Percentiles rank a stretch among this genome's conserved stretches.
Conservation (phyloP, 2,329 filamentous ascomycete species). For the Aspergillus fischeri region DNA sequence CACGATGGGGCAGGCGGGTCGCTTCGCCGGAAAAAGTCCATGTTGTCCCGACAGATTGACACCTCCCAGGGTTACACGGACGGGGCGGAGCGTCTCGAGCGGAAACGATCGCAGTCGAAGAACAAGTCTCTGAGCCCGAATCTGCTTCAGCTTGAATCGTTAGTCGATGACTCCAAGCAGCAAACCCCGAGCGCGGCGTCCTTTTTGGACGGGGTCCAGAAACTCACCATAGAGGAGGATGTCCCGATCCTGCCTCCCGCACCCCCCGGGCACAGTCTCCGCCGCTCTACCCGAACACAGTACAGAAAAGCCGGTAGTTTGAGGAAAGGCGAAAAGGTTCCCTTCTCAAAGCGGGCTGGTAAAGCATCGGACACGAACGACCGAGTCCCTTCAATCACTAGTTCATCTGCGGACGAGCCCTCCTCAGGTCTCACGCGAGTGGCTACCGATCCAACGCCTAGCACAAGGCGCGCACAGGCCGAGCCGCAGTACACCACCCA, state of each 20-base stretch:
- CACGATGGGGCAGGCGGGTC: slow-evolving; percentile 54
- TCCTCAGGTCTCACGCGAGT: slow-evolving; percentile 32
- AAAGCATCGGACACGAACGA: slow-evolving; percentile 60
- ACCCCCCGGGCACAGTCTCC: slow-evolving; percentile 70
- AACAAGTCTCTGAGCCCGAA: slow-evolving; percentile 59
- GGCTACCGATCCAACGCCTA: slow-evolving; percentile 34
- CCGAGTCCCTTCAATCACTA: slow-evolving; percentile 39
- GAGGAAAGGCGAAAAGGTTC: slow-evolving; percentile 69
- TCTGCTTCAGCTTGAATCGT: slow-evolving; percentile 66
- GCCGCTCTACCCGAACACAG: slow-evolving; percentile 85
- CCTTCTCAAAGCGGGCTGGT: slow-evolving; percentile 69
- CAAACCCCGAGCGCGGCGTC: slow-evolving; percentile 65
- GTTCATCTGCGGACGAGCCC: slow-evolving; percentile 31
- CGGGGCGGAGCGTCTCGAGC: slow-evolving; percentile 73
- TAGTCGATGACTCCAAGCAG: slow-evolving; percentile 74
- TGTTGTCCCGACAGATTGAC: slow-evolving; percentile 89
- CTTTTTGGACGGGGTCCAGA: slow-evolving; percentile 41
- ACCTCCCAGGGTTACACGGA: slow-evolving; percentile 72
- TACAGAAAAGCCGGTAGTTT: slow-evolving; percentile 80
- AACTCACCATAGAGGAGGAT: slow-evolving; percentile 58
- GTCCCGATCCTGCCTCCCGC: slow-evolving; percentile 79
- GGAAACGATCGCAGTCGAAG: slow-evolving; percentile 62
- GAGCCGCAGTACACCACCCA: slow-evolving; percentile 34
- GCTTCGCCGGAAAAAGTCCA: slow-evolving; percentile 84
- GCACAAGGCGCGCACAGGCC: slow-evolving; percentile 40